These are phyloP conservation scores for Cyphellophora europaea DNA, from an alignment of 2,329 filamentous ascomycete genomes.

Conservation along the genomic window DNA sequence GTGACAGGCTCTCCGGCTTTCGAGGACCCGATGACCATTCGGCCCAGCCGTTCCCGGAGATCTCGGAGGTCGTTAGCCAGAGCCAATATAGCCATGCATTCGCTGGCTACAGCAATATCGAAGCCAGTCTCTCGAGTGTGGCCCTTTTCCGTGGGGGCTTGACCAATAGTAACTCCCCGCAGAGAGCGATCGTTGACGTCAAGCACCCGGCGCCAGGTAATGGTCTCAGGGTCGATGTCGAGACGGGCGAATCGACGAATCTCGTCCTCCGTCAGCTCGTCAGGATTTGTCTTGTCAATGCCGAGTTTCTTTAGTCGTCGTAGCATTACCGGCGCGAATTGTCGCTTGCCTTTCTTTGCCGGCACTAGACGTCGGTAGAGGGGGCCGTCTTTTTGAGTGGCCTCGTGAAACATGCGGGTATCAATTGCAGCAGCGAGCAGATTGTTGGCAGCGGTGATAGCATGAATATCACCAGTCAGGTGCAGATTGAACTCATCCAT, in stretches of 20 bases:
- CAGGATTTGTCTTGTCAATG: slow-evolving; percentile 87
- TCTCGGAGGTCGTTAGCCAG: slow-evolving; percentile 80
- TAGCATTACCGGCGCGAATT: slow-evolving; percentile 86
- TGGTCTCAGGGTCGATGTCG: slow-evolving; percentile 92
- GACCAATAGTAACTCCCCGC: slow-evolving; percentile 78
- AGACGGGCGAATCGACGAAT: slow-evolving; percentile 80
- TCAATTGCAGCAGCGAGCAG: slow-evolving; percentile 92
- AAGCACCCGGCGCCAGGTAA: slow-evolving; percentile 91
- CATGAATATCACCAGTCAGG: slow-evolving; percentile 94
- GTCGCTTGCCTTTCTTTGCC: slow-evolving; percentile 76
- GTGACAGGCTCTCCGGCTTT: slow-evolving; percentile 81
- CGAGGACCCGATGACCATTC: slow-evolving; percentile 92
- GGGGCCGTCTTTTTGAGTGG: slow-evolving; percentile 81
- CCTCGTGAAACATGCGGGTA: slow-evolving; percentile 96
- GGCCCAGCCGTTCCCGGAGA: slow-evolving; percentile 84
- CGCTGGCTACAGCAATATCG: slow-evolving; percentile 94
- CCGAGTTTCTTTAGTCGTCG: slow-evolving; percentile 89
- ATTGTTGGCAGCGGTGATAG: slow-evolving; percentile 95
- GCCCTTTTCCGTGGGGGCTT: slow-evolving; percentile 83
- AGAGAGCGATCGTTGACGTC: slow-evolving; percentile 97
- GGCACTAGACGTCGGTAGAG: slow-evolving; percentile 85
- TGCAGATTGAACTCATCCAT: slow-evolving; percentile 99
- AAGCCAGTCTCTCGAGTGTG: slow-evolving; percentile 84
- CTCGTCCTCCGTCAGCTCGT: slow-evolving; percentile 85
- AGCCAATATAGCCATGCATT: slow-evolving; percentile 97